Conservation (phyloP, 1,284 basidiomycete species). For the Exobasidium cylindrosporum region DNA sequence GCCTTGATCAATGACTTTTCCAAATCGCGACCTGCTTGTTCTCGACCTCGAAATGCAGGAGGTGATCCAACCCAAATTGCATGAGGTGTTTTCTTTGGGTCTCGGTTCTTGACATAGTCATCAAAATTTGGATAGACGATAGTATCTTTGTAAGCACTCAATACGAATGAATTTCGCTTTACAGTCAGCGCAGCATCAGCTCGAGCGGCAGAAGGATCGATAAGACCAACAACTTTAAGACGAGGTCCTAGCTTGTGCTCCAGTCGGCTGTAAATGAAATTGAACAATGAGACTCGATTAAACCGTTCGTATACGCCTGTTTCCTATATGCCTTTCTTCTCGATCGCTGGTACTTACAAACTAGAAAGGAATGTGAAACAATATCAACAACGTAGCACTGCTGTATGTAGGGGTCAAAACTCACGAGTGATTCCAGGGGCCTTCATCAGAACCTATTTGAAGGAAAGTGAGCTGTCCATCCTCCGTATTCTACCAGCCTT, state of each 20-base stretch:
- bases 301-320: too few relatives aligned
- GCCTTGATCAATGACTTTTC: conserved; percentile 83
- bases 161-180: conserved; percentile 91
- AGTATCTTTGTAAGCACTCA: conserved; percentile 87
- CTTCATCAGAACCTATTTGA: conserved; percentile 51
- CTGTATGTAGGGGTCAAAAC: not conserved
- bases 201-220: conserved; percentile 83
- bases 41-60: conserved; percentile 73
- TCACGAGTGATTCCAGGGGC: conserved; percentile 55
- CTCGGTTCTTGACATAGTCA: conserved; percentile 65
- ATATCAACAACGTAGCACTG: too few relatives aligned
- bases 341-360: too few relatives aligned
- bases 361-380: too few relatives aligned
- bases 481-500: too few relatives aligned
- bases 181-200: conserved; percentile 76
- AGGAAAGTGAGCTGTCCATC: too few relatives aligned
- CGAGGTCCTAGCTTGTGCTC: conserved; percentile 81
- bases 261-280: conserved; percentile 12
- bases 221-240: conserved; percentile 89
- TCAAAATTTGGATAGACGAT: conserved; percentile 82
- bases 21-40: conserved; percentile 69
- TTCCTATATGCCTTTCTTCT: too few relatives aligned
- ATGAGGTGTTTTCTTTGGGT: conserved; percentile 50
- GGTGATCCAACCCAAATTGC: conserved; percentile 89
- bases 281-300: too few relatives aligned